phyloP scores from a whole-genome alignment of 371 early-diverging fungal genomes.

The Catenaria anguillulae region DNA sequence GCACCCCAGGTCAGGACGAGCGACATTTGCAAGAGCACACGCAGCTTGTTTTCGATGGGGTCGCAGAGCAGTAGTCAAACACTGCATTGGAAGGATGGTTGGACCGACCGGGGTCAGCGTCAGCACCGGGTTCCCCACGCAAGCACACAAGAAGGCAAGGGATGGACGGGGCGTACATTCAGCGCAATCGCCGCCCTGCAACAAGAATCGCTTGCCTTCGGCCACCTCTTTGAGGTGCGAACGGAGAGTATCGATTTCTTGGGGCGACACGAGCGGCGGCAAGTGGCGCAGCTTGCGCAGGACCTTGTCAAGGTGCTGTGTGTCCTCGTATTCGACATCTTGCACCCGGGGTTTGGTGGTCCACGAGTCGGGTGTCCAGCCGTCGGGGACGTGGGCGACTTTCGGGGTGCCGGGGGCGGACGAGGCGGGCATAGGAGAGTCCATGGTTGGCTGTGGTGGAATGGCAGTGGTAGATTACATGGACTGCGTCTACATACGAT shows the following conservation, averaged over 20 bases:
- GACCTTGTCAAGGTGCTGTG: constrained; percentile 45
- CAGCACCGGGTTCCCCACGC: no score
- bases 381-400: no score
- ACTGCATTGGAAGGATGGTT: no score
- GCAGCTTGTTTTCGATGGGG: constrained; percentile 82
- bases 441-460: no score
- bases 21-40: constrained; percentile 91
- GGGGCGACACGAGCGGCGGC: constrained; percentile 77
- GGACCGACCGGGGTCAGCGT: no score
- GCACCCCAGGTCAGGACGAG: constrained; percentile 87
- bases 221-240: constrained; percentile 74
- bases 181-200: constrained; percentile 97
- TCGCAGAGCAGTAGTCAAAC: constrained; percentile 86
- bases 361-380: constrained; percentile 75
- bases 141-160: no score
- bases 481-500: no score
- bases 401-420: no score
- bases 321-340: constrained; percentile 74
- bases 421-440: no score
- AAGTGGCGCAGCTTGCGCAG: constrained; percentile 59
- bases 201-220: constrained; percentile 72
- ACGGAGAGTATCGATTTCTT: constrained; percentile 75
- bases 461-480: no score
- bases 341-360: constrained; percentile 69
- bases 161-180: constrained; percentile 43